Evolutionary conservation across 163 green algal species (phyloP), one percentile per base, ranked within the genome.

Genomic region (Coccomyxa subellipsoidea): DNA sequence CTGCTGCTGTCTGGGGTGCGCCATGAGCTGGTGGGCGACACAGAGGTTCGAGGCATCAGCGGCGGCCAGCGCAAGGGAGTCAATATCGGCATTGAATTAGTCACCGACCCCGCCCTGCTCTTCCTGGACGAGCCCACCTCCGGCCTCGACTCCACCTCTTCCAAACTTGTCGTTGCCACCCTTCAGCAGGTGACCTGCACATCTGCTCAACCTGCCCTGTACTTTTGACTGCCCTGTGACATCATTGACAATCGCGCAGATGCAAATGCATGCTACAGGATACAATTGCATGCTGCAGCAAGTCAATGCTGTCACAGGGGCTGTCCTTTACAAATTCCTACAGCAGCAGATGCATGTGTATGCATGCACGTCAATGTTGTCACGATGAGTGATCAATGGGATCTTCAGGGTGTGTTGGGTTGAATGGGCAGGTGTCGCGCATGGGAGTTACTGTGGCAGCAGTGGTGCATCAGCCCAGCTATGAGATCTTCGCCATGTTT

Each of bases 71-170:
- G 82, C 34, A 95, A 94, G 87, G 80, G 92, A 10, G 91, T 94
- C 27, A 95, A 88, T 76, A 86, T 96, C 32, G 92, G 92, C 3
- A 40, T 95, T 47, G 91, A 95, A 84, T 85, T 95, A 54, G 88
- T 92, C 23, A 84, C 84, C 10, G 81, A 85, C 76, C 89, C 89
- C 29, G 32, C 54, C 10, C 78, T 92, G 77, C 82, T 92, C 0
- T 84, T 92, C 27, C 79, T 92, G 34, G 80, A 91, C 79, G 89
- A 92, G 77, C 89, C 89, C 0, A 92, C 89, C 31, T 82, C 37
- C 23, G 87, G 89, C 1, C 84, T 92, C 69, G 88, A 92, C 81
- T 86, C 88, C 70, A 87, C 81, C 23, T 83, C 84, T 54, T 84
- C 73, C 73, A 81, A 78, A 7, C 72, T 85, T 4, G 85, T 92